Evolutionary conservation across 2,329 filamentous ascomycete genomes (phyloP).

Genomic region (Fusarium sp.): DNA sequence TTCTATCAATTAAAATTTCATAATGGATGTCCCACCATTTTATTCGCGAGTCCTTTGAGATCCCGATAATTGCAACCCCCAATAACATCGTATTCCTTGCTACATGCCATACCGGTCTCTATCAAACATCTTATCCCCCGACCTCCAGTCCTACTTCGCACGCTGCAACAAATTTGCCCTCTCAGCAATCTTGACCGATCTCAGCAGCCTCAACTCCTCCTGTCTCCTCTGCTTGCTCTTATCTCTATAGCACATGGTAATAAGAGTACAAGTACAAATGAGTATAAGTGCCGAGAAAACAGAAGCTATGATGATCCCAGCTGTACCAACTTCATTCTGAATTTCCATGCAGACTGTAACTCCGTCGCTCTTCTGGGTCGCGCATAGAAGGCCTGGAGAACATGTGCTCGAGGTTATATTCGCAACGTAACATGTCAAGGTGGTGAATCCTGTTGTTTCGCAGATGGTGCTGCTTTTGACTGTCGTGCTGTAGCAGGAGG

Average conservation of each 20-base stretch:
- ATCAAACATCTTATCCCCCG: accelerated
- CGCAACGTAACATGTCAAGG: neutral
- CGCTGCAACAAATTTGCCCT: neutral
- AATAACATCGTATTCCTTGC: accelerated
- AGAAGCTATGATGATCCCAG: neutral
- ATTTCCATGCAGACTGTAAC: neutral
- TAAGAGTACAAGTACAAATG: neutral
- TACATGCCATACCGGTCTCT: accelerated
- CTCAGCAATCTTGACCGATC: neutral
- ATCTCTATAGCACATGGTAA: neutral
- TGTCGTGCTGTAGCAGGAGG: neutral
- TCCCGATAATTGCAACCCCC: accelerated
- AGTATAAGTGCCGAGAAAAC: neutral
- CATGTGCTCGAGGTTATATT: neutral
- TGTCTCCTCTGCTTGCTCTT: neutral
- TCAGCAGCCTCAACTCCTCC: neutral
- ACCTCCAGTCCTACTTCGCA: neutral
- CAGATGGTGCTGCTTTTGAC: neutral
- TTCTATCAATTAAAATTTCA: too few relatives aligned
- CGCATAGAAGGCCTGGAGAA: neutral
- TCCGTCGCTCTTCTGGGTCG: neutral
- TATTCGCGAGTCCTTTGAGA: accelerated
- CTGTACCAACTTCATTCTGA: neutral
- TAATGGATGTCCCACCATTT: too few relatives aligned
- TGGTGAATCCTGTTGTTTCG: neutral